Percentiles rank a stretch among this genome's conserved stretches.
Evolutionary conservation across 2,329 filamentous ascomycete species (phyloP).

Genomic region (Lachnum nothofagi): DNA sequence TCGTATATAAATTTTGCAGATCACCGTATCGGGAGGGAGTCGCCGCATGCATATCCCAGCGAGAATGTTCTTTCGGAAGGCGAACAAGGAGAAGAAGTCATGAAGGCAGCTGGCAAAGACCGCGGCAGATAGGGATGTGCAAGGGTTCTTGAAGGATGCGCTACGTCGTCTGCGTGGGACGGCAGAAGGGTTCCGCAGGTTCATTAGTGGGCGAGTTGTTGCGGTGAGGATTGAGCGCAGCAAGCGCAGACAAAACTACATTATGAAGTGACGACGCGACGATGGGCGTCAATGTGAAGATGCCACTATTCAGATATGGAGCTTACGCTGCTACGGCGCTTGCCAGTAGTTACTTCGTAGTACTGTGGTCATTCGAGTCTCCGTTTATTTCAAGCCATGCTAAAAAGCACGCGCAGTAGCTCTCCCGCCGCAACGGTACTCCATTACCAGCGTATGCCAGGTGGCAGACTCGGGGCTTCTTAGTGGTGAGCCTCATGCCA

Average conservation of each 20-base stretch:
- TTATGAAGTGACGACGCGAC: no score
- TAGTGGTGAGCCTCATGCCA: constrained; percentile 15
- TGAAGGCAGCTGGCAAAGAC: constrained; percentile 3
- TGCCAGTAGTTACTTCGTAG: background rate
- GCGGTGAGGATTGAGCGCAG: background rate
- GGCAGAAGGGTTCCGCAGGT: constrained; percentile 1
- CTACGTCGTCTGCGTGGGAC: background rate
- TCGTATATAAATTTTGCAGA: constrained; percentile 2
- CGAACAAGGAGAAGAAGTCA: constrained; percentile 2
- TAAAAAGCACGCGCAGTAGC: constrained; percentile 18
- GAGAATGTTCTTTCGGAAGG: constrained; percentile 10
- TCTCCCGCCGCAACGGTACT: constrained; percentile 21
- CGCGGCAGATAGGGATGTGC: constrained; percentile 10
- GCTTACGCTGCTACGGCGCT: background rate
- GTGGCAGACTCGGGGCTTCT: background rate
- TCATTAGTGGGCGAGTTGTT: constrained; percentile 4
- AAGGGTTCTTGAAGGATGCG: constrained; percentile 3
- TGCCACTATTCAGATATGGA: background rate
- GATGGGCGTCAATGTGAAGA: constrained; percentile 10
- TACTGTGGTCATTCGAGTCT: no score
- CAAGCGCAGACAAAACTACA: no score
- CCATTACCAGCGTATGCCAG: constrained; percentile 7
- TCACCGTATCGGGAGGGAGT: constrained; percentile 9
- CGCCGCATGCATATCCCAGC: constrained; percentile 11
- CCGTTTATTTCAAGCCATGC: constrained; percentile 6